Evolutionary conservation across 768 basidiomycete species (phyloP).

Genomic region (Phylloporus rhodoxanthus): DNA sequence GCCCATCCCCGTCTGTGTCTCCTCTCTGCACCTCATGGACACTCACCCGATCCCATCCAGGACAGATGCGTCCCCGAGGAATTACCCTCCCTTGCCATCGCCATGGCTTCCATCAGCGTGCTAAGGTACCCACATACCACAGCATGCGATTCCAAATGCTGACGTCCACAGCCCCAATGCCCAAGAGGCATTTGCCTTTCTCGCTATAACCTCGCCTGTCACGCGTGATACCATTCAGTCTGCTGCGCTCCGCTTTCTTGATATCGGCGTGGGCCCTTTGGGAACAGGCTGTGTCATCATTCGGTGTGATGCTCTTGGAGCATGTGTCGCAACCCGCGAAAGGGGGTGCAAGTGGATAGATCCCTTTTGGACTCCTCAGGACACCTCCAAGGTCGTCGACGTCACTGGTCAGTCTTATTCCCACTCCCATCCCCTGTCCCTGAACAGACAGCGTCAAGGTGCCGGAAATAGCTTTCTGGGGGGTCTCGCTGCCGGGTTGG

Average conservation of each 20-base stretch:
- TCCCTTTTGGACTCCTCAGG: constrained; percentile 61
- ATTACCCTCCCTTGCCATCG: constrained; percentile 55
- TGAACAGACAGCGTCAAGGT: constrained; percentile 38
- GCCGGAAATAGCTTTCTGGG: constrained; percentile 91
- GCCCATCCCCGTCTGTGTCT: constrained; percentile 68
- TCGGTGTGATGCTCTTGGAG: constrained; percentile 67
- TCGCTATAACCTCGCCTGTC: constrained; percentile 44
- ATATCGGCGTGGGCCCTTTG: constrained; percentile 48
- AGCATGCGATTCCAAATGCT: not conserved
- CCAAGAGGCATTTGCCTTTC: constrained; percentile 67
- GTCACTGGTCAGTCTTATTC: constrained; percentile 58
- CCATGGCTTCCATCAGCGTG: constrained; percentile 56
- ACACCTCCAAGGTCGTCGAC: constrained; percentile 55
- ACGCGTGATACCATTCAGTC: constrained; percentile 54
- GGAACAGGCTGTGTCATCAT: constrained; percentile 63
- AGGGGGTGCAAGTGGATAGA: constrained; percentile 55
- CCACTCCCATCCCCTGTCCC: not conserved
- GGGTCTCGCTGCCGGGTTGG: constrained; percentile 71
- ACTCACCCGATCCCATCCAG: constrained; percentile 32
- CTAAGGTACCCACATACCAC: constrained; percentile 47
- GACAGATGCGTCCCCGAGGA: constrained; percentile 77
- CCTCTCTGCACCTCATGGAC: not conserved
- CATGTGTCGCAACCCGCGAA: constrained; percentile 44
- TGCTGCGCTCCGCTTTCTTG: constrained; percentile 59
- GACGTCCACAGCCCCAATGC: constrained; percentile 66